Conservation (phyloP, 2,329 filamentous ascomycete genomes). For the Fusarium sp. region DNA sequence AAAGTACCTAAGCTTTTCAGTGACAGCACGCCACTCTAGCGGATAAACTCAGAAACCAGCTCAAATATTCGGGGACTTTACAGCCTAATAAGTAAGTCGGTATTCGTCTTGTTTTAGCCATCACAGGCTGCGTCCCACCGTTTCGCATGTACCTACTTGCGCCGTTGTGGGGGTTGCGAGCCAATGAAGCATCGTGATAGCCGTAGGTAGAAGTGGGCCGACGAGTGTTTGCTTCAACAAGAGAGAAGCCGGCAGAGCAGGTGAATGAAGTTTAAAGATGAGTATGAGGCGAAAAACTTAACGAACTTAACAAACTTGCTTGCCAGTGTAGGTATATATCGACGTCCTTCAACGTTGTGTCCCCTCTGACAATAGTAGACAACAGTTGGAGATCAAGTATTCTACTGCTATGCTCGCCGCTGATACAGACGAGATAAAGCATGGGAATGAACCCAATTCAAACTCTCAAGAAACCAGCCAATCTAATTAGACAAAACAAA, state of each 20-base stretch:
- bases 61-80: constrained; percentile 1
- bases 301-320: not conserved
- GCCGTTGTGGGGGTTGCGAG: constrained; percentile 36
- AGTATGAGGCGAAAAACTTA: no score
- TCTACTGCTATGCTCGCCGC: not conserved
- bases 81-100: constrained; percentile 19
- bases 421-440: not conserved
- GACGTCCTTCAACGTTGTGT: not conserved
- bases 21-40: constrained; percentile 11
- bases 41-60: constrained; percentile 18
- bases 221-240: not conserved
- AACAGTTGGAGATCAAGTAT: not conserved
- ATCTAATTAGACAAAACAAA: not conserved
- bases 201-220: constrained; percentile 16
- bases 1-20: constrained; percentile 1
- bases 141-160: constrained; percentile 18
- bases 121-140: constrained; percentile 30
- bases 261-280: not conserved
- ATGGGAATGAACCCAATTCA: not conserved
- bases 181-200: constrained; percentile 33
- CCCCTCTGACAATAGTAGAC: not conserved
- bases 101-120: constrained; percentile 7
- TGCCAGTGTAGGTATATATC: not conserved
- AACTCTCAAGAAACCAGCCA: not conserved
- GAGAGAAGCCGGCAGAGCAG: not conserved